phyloP scores from a whole-genome alignment of 352 stramenopile species.

The Phytophthora melonis region DNA sequence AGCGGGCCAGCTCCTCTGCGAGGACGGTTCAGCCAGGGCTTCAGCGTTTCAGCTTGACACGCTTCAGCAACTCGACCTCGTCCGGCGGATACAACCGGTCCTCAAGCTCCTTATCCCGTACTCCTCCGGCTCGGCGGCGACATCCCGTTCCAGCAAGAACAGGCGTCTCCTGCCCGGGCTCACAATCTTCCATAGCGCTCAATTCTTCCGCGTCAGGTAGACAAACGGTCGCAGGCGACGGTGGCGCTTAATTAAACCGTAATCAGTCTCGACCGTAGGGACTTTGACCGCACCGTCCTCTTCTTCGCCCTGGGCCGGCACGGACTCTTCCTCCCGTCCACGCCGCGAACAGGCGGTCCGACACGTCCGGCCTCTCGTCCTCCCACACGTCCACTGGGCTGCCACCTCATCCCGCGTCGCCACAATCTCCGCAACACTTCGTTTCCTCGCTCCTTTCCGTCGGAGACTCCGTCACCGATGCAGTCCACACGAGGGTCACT shows the following conservation, averaged over 20 bases:
- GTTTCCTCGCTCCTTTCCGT: too few species aligned
- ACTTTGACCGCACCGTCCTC: not conserved
- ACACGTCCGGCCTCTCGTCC: not conserved
- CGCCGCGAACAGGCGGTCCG: not conserved
- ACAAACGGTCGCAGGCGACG: not conserved
- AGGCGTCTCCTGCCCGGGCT: not conserved
- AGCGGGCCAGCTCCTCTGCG: not conserved
- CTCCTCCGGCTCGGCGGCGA: not conserved
- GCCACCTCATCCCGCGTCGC: too few species aligned
- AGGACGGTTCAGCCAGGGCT: not conserved
- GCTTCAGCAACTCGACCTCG: not conserved
- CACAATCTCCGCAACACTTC: too few species aligned
- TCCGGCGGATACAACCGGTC: conserved; percentile 6
- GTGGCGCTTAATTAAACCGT: too few species aligned
- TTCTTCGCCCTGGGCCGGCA: not conserved
- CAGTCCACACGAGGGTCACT: too few species aligned
- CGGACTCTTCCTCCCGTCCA: not conserved
- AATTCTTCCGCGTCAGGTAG: conserved; percentile 1
- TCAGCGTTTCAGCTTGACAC: conserved; percentile 1
- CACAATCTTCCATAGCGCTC: not conserved
- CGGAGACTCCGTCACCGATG: too few species aligned
- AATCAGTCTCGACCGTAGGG: too few species aligned
- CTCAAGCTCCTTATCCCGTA: conserved; percentile 9
- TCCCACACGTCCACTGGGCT: not conserved
- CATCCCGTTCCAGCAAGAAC: not conserved